Conservation (phyloP, 768 basidiomycete species). For the Boletus rufocinnamomeus region DNA sequence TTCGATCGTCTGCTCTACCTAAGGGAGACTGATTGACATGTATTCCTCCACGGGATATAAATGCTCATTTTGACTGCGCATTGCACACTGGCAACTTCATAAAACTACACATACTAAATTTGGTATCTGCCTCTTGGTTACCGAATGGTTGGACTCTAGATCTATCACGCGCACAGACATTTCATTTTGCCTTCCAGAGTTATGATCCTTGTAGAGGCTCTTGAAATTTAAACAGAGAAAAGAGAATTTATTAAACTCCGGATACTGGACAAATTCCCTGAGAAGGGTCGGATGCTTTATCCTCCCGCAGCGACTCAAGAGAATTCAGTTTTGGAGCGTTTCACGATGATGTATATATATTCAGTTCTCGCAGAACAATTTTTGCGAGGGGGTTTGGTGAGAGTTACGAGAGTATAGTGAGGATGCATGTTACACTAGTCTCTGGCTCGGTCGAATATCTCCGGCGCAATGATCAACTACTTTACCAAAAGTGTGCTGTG, state of each 20-base stretch:
- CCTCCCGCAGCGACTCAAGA: not conserved
- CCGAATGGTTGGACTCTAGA: not conserved
- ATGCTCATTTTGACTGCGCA: not conserved
- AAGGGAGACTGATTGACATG: not conserved
- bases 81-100: not conserved
- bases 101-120: constrained; percentile 33
- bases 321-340: not conserved
- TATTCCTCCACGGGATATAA: not conserved
- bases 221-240: not conserved
- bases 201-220: not conserved
- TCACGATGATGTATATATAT: not conserved
- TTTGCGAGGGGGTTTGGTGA: not conserved
- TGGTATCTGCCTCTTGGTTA: constrained; percentile 18
- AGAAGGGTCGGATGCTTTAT: not conserved
- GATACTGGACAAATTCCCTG: not conserved
- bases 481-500: constrained; percentile 35
- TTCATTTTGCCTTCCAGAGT: not conserved
- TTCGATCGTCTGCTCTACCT: not conserved
- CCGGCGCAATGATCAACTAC: constrained; percentile 35
- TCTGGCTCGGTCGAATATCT: constrained; percentile 15
- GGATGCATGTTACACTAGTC: not conserved
- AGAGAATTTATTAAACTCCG: not conserved
- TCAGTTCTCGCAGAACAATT: not conserved
- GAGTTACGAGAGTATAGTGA: not conserved
- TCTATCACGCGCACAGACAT: not conserved